Evolutionary conservation across 371 early-diverging fungal genomes (phyloP).

Genomic region (Choanephora cucurbitarum): DNA sequence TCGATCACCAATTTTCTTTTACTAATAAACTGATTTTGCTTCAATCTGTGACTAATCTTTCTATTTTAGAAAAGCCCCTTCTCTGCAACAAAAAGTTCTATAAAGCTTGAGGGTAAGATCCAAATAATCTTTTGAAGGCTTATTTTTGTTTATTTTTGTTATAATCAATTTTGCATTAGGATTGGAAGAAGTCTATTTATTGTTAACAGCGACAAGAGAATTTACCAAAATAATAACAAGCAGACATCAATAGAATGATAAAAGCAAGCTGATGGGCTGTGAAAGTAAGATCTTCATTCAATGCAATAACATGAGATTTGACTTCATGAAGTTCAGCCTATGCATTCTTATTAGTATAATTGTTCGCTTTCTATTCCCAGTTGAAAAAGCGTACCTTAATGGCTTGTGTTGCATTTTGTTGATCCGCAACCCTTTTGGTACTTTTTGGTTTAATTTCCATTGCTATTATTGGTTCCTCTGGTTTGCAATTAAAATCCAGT

Average conservation of each 20-base stretch:
- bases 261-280: constrained; percentile 45
- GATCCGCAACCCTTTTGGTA: not conserved
- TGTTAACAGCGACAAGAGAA: constrained; percentile 43
- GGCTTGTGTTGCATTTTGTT: not conserved
- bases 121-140: too few relatives aligned
- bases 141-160: not conserved
- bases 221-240: constrained; percentile 53
- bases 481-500: not conserved
- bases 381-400: not conserved
- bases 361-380: not conserved
- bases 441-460: not conserved
- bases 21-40: too few relatives aligned
- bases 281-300: constrained; percentile 49
- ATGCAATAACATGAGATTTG: constrained; percentile 34
- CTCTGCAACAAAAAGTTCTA: too few relatives aligned
- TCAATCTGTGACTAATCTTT: too few relatives aligned
- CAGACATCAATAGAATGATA: constrained; percentile 40
- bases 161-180: too few relatives aligned
- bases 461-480: constrained; percentile 5
- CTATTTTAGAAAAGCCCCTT: too few relatives aligned
- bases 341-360: not conserved
- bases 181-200: too few relatives aligned
- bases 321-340: not conserved
- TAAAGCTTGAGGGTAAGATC: too few relatives aligned
- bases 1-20: not conserved